Evolutionary conservation across 768 basidiomycete genomes (phyloP).

Genomic region (Lyophyllum semitale): DNA sequence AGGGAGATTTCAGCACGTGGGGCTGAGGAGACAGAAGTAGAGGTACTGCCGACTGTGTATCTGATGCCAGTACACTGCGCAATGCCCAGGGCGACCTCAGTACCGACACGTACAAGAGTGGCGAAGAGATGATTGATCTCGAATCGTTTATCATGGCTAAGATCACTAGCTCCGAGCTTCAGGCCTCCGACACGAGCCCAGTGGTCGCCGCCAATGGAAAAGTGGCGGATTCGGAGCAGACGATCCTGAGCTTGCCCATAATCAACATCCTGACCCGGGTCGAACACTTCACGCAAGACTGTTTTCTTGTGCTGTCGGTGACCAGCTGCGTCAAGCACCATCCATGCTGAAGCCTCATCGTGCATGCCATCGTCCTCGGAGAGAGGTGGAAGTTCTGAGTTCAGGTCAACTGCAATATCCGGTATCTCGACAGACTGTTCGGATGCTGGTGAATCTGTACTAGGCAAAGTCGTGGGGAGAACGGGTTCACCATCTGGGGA

Average conservation of each 20-base stretch:
- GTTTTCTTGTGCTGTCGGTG: slow-evolving; percentile 15
- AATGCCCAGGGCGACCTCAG: too few species aligned
- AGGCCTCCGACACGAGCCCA: slow-evolving; percentile 10
- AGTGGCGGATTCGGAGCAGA: slow-evolving; percentile 18
- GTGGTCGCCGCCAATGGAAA: slow-evolving; percentile 16
- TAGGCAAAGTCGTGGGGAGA: too few species aligned
- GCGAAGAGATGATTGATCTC: slow-evolving; percentile 6
- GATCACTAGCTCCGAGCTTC: neutral
- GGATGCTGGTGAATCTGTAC: too few species aligned
- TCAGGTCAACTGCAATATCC: too few species aligned
- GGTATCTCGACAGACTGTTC: too few species aligned
- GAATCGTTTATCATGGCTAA: neutral
- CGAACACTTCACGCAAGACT: slow-evolving; percentile 10
- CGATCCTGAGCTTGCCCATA: slow-evolving; percentile 19
- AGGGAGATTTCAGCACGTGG: slow-evolving; percentile 12
- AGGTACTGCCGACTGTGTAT: neutral
- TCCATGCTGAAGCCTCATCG: too few species aligned
- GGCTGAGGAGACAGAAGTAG: slow-evolving; percentile 3
- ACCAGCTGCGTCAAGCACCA: too few species aligned
- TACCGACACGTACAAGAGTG: slow-evolving; percentile 2
- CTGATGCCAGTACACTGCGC: slow-evolving; percentile 6
- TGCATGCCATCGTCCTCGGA: too few species aligned
- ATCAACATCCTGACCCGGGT: slow-evolving; percentile 11
- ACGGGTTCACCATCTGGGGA: too few species aligned
- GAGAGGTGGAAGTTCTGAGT: too few species aligned